Conservation (phyloP, 1,139 yeast species). For the Yamadazyma sp. region DNA sequence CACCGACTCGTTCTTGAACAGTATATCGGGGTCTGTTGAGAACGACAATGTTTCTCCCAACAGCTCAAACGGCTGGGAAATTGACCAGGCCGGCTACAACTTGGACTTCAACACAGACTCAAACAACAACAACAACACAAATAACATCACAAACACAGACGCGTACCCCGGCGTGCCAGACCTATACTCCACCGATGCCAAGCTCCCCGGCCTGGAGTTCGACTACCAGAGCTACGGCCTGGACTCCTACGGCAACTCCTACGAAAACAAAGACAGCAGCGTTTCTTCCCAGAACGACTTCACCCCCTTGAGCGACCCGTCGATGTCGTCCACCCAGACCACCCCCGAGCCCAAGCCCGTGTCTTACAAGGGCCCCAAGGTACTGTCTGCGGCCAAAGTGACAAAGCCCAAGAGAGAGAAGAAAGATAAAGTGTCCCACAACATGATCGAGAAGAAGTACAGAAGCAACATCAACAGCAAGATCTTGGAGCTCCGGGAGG, state of each 20-base stretch:
- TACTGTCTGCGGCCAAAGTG: too few relatives aligned
- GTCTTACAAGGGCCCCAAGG: too few relatives aligned
- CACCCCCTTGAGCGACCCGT: conserved; percentile 29
- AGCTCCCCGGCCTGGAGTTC: not conserved
- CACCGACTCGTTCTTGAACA: conserved; percentile 35
- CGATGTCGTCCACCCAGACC: conserved; percentile 31
- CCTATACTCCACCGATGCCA: too few relatives aligned
- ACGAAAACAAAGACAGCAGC: not conserved
- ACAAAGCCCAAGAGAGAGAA: conserved; percentile 46
- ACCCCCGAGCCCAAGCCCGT: conserved; percentile 28
- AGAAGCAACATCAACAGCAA: conserved; percentile 70
- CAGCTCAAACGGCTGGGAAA: conserved; percentile 2
- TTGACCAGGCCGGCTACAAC: too few relatives aligned
- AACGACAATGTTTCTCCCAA: conserved; percentile 8
- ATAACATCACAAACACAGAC: not conserved
- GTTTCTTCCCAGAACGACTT: conserved; percentile 11
- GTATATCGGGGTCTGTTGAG: conserved; percentile 27
- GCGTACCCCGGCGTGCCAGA: too few relatives aligned
- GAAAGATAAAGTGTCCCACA: conserved; percentile 65
- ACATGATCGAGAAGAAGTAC: conserved; percentile 77
- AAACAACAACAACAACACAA: too few relatives aligned
- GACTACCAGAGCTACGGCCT: conserved; percentile 3
- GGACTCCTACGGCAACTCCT: conserved; percentile 2
- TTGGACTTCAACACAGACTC: too few relatives aligned
- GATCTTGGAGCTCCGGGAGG: conserved; percentile 68